A percentile compares a stretch with the other conserved stretches of the same genome.
phyloP scores from a whole-genome alignment of 2,329 filamentous ascomycete genomes.

The Atkinsonella texensis region DNA sequence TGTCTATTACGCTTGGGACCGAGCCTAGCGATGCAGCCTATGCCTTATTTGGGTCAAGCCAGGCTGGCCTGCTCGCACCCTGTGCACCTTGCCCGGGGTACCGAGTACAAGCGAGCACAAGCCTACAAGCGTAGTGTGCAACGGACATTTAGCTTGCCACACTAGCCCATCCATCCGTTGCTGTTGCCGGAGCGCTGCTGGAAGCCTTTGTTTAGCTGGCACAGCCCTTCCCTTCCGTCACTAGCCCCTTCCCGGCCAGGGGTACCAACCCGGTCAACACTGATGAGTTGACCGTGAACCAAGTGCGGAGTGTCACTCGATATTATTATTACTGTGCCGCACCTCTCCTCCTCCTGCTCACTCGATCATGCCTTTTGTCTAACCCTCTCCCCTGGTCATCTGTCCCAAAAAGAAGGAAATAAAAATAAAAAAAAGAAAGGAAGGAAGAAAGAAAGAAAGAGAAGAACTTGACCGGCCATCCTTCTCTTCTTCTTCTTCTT shows the following conservation, averaged over 20 bases:
- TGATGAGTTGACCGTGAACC: neutral
- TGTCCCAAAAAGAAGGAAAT: neutral
- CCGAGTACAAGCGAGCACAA: no score
- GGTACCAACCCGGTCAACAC: neutral
- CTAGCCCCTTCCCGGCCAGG: neutral
- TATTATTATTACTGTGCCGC: neutral
- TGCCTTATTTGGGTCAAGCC: neutral
- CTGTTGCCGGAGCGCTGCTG: neutral
- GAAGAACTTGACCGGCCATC: neutral
- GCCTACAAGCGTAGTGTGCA: neutral
- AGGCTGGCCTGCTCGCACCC: neutral
- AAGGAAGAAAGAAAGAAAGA: neutral
- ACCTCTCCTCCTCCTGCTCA: neutral
- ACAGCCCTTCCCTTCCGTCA: neutral
- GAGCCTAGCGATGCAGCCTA: neutral
- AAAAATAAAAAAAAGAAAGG: neutral
- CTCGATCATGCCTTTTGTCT: neutral
- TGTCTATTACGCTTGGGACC: no score
- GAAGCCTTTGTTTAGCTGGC: neutral
- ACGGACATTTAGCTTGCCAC: neutral
- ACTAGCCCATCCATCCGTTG: neutral
- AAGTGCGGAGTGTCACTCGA: neutral
- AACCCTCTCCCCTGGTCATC: slow-evolving; percentile 2
- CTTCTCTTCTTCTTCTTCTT: slow-evolving; percentile 9
- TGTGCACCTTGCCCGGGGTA: neutral